phyloP scores from a whole-genome alignment of 164 flowering plant genomes.

The Echeveria elegans region DNA sequence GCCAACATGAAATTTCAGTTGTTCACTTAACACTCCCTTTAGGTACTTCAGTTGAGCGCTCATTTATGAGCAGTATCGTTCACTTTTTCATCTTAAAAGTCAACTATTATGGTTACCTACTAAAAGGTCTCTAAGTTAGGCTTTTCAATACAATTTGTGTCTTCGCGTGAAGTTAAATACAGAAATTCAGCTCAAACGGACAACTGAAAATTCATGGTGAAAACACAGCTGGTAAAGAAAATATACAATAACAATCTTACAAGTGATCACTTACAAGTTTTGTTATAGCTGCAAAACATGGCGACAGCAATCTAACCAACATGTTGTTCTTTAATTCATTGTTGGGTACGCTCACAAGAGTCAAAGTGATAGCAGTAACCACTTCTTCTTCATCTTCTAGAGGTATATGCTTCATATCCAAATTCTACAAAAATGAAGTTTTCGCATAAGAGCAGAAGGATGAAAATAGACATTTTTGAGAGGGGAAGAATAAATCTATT shows the following conservation, averaged over 20 bases:
- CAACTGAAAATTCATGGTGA: neutral
- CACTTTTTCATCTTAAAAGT: no score
- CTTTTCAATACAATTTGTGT: neutral
- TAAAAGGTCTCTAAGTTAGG: neutral
- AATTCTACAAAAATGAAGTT: conserved; percentile 29
- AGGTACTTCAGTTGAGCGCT: no score
- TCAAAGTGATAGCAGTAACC: conserved; percentile 60
- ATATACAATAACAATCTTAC: neutral
- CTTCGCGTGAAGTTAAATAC: neutral
- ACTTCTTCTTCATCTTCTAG: conserved; percentile 84
- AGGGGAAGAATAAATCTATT: no score
- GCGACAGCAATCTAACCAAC: conserved; percentile 63
- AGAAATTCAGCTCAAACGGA: neutral
- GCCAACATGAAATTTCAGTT: no score
- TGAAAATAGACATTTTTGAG: neutral
- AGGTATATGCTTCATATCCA: conserved; percentile 62
- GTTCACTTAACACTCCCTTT: no score
- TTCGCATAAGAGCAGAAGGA: neutral
- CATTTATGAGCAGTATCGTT: no score
- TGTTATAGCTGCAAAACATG: conserved; percentile 61
- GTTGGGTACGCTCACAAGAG: conserved; percentile 55
- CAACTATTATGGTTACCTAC: neutral
- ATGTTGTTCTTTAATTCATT: conserved; percentile 59
- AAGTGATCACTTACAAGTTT: conserved; percentile 55
- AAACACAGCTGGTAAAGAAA: neutral